These are phyloP conservation scores for Epicoccum sorghinum DNA, from an alignment of 2,329 filamentous ascomycete genomes.

Conservation along the genomic window DNA sequence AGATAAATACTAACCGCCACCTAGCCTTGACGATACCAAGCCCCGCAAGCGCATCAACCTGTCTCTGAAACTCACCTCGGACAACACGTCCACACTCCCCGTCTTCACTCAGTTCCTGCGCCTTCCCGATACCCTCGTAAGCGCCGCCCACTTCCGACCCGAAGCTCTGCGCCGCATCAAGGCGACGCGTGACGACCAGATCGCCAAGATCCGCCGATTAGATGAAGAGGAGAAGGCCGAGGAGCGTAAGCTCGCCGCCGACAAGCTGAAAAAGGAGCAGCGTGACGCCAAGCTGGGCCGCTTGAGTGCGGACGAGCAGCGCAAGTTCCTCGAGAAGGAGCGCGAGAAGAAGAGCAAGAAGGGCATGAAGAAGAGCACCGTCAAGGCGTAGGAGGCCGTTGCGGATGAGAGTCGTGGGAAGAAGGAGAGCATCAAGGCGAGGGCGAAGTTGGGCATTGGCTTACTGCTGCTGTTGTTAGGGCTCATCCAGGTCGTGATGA, in stretches of 20 bases:
- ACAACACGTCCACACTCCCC: slow-evolving; percentile 67
- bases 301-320: slow-evolving; percentile 65
- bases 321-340: slow-evolving; percentile 76
- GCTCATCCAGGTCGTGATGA: too few relatives aligned
- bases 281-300: slow-evolving; percentile 73
- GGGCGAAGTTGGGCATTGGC: too few relatives aligned
- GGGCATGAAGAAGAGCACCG: slow-evolving; percentile 67
- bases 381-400: slow-evolving; percentile 48
- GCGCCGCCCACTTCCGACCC: slow-evolving; percentile 81
- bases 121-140: slow-evolving; percentile 80
- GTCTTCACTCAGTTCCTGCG: slow-evolving; percentile 84
- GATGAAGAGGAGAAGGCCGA: slow-evolving; percentile 74
- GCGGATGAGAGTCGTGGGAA: too few relatives aligned
- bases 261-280: slow-evolving; percentile 79
- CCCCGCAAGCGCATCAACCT: slow-evolving; percentile 89
- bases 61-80: slow-evolving; percentile 69
- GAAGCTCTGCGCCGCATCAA: slow-evolving; percentile 86
- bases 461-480: too few relatives aligned
- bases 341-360: slow-evolving; percentile 80
- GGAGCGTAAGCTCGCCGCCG: slow-evolving; percentile 60
- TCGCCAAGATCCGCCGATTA: slow-evolving; percentile 77
- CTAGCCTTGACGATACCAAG: slow-evolving; percentile 78
- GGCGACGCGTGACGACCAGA: slow-evolving; percentile 77
- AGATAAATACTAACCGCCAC: neutral
- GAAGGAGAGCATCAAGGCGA: too few relatives aligned